Evolutionary conservation across 768 basidiomycete species (phyloP).

Genomic region (Podaxis carcinomalis): DNA sequence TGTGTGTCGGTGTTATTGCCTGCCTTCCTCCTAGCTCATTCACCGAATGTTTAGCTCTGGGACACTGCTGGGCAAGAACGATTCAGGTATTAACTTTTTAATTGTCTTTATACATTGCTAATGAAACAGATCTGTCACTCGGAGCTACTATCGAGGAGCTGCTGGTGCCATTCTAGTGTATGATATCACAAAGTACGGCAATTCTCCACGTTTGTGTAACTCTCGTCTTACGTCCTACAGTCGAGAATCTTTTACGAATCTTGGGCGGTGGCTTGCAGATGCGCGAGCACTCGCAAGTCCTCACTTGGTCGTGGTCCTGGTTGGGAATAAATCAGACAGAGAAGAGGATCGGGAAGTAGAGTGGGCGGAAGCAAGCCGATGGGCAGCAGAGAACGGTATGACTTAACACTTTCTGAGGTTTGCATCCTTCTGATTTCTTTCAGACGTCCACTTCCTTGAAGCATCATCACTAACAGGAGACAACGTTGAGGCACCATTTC

Average conservation of each 20-base stretch:
- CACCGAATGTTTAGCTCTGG: conserved; percentile 62
- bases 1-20: conserved; percentile 17
- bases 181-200: conserved; percentile 82
- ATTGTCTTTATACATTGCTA: conserved; percentile 12
- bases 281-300: conserved; percentile 91
- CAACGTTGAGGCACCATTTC: conserved; percentile 92
- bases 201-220: not conserved
- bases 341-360: conserved; percentile 96
- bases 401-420: not conserved
- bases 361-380: conserved; percentile 90
- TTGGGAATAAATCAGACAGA: conserved; percentile 93
- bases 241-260: conserved; percentile 80
- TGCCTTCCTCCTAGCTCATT: conserved; percentile 15
- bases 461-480: conserved; percentile 89
- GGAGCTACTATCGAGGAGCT: conserved; percentile 95
- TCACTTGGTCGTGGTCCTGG: conserved; percentile 83
- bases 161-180: conserved; percentile 90
- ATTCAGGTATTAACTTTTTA: conserved; percentile 54
- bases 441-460: conserved; percentile 92
- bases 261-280: conserved; percentile 89
- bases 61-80: conserved; percentile 97
- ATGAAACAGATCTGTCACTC: conserved; percentile 71
- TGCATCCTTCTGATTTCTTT: conserved; percentile 9
- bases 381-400: conserved; percentile 94
- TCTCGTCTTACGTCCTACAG: conserved; percentile 35